phyloP scores from a whole-genome alignment of 257 asterid species.

The Jaltomata sinuosa region DNA sequence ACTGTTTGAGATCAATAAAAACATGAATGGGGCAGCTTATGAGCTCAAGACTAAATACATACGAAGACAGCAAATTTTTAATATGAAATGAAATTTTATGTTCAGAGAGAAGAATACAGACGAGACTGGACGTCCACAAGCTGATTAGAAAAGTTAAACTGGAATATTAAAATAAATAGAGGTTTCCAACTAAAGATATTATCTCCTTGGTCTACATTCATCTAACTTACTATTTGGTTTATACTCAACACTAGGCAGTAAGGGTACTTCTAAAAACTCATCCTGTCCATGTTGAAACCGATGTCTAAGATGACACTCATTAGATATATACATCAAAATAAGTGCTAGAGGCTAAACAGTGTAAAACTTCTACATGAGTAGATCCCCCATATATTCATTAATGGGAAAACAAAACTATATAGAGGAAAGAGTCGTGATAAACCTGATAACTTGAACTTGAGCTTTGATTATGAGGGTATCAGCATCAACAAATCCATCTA shows the following conservation, averaged over 20 bases:
- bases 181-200: not conserved
- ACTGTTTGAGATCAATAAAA: not conserved
- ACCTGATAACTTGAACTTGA: slow-evolving; percentile 94
- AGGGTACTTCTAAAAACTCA: not conserved
- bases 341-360: not conserved
- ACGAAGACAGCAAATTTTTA: not conserved
- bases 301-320: not conserved
- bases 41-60: not conserved
- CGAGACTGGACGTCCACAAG: not conserved
- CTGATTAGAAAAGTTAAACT: not conserved
- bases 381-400: not conserved
- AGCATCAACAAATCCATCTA: slow-evolving; percentile 78
- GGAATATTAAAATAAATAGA: not conserved
- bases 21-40: not conserved
- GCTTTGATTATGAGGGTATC: slow-evolving; percentile 85
- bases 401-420: not conserved
- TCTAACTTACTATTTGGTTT: not conserved
- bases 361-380: not conserved
- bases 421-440: not conserved
- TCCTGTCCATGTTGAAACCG: not conserved
- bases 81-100: not conserved
- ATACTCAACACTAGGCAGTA: not conserved
- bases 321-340: not conserved
- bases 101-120: not conserved
- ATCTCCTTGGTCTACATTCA: not conserved